Base-by-base conservation (phyloP, 169 alveolate genomes). In the Plasmodium cynomolgi region DNA sequence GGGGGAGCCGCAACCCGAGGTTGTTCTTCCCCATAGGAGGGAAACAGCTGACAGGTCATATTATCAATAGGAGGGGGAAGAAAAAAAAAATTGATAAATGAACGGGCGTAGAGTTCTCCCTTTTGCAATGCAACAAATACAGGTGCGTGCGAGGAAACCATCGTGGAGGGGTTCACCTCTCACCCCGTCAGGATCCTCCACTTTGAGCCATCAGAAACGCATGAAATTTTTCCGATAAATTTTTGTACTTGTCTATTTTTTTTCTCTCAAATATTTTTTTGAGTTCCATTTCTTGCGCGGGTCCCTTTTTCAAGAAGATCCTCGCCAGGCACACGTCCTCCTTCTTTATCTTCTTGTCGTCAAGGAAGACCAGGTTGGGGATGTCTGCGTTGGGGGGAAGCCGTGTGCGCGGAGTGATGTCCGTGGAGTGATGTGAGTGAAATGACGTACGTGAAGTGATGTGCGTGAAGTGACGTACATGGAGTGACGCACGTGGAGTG, bases 241-340 rank as follows among this genome's bases (percentile, higher is more conserved):
- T 85, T 85, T 85, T 85, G 44, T 85, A 85, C 44, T 85, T 85
- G 9, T 85, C 93, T 20, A 75, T 56, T 77, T 85, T 85, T 71
- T 62, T 85, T 56, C 54, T 50, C 47, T 85, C 86, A 13, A 85
- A 75, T 75, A 85, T 74, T 85, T 85, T 85, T 85, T 85, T 85
- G 44, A 85, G 93, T 75, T 85, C 86, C 23, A 31, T 74, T 77
- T 85, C 93, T 77, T 85, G 82, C 31, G 23, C n/a, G 62, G 80
- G 20, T 6, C 93, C 93, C 47, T 37, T 85, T 75, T 85, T 75
- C 31, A 85, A 75, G 62, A 85, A 85, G 23, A 85, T 77, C 41
- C 85, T 26, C 31, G 93, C 93, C 72, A 85, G 72, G 31, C 86
- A 85, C 15, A 85, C 31, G 39, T 85, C 93, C 80, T 85, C 93